Percentiles rank a stretch among this genome's conserved stretches.
phyloP scores from a whole-genome alignment of 306 rosid species.

The Corylus avellana region DNA sequence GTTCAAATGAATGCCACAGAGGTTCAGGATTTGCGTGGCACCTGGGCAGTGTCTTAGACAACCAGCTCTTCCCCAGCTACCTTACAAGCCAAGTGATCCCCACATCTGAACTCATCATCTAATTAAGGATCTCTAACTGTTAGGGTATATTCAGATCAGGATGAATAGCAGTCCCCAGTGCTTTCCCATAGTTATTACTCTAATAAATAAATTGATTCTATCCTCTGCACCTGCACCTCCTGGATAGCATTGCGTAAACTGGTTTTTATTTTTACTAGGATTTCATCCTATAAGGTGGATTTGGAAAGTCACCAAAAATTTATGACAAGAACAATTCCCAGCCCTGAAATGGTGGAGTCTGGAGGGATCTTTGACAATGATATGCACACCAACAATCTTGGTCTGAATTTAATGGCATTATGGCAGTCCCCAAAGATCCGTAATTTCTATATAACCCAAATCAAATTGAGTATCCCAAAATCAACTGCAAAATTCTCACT shows the following conservation, averaged over 20 bases:
- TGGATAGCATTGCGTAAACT: neutral
- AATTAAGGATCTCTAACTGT: too few relatives aligned
- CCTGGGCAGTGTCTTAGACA: neutral
- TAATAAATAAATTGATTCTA: too few relatives aligned
- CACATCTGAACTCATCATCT: too few relatives aligned
- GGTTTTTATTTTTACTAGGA: neutral
- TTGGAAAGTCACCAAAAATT: slow-evolving; percentile 49
- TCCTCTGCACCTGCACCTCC: too few relatives aligned
- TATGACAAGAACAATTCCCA: slow-evolving; percentile 51
- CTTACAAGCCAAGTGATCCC: neutral
- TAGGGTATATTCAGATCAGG: too few relatives aligned
- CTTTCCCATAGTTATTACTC: too few relatives aligned
- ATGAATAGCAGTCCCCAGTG: too few relatives aligned
- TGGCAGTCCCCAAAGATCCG: slow-evolving; percentile 59
- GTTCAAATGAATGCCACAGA: neutral
- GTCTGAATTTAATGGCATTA: slow-evolving; percentile 55
- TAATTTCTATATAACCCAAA: slow-evolving; percentile 58
- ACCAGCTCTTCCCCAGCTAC: neutral
- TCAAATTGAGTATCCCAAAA: slow-evolving; percentile 52
- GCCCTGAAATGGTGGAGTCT: slow-evolving; percentile 60
- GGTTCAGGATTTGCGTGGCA: neutral
- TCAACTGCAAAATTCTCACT: slow-evolving; percentile 58
- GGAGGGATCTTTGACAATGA: slow-evolving; percentile 49
- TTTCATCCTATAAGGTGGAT: slow-evolving; percentile 6
- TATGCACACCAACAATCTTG: slow-evolving; percentile 45